These are phyloP conservation scores for Pseudogymnoascus sp. DNA, from an alignment of 2,329 filamentous ascomycete genomes.

Conservation along the genomic window DNA sequence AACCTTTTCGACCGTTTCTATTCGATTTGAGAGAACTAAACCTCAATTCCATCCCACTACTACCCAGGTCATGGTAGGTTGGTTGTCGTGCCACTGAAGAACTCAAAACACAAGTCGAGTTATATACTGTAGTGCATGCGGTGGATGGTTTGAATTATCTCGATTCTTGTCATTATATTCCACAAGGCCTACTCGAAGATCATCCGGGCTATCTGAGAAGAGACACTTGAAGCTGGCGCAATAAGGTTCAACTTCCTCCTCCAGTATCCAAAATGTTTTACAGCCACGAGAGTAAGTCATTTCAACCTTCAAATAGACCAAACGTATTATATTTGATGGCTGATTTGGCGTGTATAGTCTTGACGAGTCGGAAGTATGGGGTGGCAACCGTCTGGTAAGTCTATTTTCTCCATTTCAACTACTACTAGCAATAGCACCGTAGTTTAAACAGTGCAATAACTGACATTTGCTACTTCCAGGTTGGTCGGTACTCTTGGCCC, in stretches of 20 bases:
- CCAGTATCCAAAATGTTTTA: constrained; percentile 65
- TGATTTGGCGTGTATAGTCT: constrained; percentile 45
- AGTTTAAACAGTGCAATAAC: not conserved
- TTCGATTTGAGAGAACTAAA: not conserved
- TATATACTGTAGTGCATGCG: not conserved
- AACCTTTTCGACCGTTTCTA: not conserved
- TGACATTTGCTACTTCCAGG: constrained; percentile 42
- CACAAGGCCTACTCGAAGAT: not conserved
- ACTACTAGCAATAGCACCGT: not conserved
- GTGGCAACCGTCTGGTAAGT: constrained; percentile 88
- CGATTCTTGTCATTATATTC: not conserved
- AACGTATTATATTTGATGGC: not conserved
- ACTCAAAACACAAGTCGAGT: not conserved
- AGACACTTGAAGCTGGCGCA: not conserved
- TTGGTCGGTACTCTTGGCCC: constrained; percentile 81
- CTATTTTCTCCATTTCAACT: not conserved
- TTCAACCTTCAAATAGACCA: not conserved
- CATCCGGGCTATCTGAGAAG: not conserved
- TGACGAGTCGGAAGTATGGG: constrained; percentile 80
- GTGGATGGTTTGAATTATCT: not conserved
- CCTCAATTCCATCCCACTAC: not conserved
- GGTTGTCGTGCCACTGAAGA: not conserved
- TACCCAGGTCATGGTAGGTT: not conserved
- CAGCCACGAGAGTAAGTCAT: constrained; percentile 74
- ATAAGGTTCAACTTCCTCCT: not conserved